These are phyloP conservation scores for Nematodospora anomalae DNA, from an alignment of 1,139 yeast species.

Conservation along the genomic window DNA sequence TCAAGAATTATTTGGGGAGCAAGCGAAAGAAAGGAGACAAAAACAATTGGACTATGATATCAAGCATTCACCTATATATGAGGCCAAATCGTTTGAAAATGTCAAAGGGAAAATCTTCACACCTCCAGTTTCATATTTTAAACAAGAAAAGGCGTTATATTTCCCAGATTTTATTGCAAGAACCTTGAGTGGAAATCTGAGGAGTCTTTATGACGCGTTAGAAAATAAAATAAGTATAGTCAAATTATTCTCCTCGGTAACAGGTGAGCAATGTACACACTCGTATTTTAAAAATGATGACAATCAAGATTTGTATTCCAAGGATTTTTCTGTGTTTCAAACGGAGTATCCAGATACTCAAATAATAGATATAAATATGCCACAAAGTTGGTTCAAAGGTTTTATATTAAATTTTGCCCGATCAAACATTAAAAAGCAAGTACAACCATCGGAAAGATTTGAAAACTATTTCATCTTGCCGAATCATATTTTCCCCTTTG, in stretches of 20 bases:
- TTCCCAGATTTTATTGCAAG: slow-evolving; percentile 82
- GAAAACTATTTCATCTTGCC: slow-evolving; percentile 63
- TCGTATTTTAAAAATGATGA: slow-evolving; percentile 54
- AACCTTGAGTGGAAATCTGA: slow-evolving; percentile 46
- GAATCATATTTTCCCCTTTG: slow-evolving; percentile 58
- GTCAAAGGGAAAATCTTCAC: slow-evolving; percentile 83
- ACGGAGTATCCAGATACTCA: slow-evolving; percentile 54
- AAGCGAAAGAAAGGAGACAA: slow-evolving; percentile 55
- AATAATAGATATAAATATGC: slow-evolving; percentile 70
- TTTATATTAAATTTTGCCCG: slow-evolving; percentile 57
- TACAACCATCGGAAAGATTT: slow-evolving; percentile 52
- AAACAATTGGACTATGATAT: slow-evolving; percentile 67
- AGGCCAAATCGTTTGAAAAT: slow-evolving; percentile 73
- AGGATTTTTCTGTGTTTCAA: slow-evolving; percentile 30
- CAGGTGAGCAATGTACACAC: slow-evolving; percentile 70
- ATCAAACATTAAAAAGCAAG: slow-evolving; percentile 40
- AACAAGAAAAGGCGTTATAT: slow-evolving; percentile 69
- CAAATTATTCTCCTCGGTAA: slow-evolving; percentile 63
- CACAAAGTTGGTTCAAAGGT: slow-evolving; percentile 71
- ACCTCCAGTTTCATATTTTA: slow-evolving; percentile 78
- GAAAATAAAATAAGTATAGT: slow-evolving; percentile 60
- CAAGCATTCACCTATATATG: slow-evolving; percentile 84
- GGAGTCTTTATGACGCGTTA: slow-evolving; percentile 37
- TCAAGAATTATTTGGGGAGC: slow-evolving; percentile 32
- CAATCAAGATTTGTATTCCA: slow-evolving; percentile 36